These are phyloP conservation scores for Ophiocordyceps unilateralis DNA, from an alignment of 2,329 filamentous ascomycete genomes.

Conservation along the genomic window DNA sequence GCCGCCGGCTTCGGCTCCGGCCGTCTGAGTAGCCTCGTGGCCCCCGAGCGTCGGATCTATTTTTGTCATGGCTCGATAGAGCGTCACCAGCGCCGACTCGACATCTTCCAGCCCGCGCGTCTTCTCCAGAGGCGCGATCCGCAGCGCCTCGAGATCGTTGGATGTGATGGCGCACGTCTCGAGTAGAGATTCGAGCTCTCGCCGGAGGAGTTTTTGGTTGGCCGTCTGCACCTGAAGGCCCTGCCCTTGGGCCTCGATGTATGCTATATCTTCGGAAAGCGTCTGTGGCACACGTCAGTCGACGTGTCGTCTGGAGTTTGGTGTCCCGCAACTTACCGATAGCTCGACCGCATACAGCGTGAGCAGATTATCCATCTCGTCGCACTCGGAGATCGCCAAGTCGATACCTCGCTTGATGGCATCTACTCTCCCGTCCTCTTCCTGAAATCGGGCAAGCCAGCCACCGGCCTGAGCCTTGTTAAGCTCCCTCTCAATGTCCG, in stretches of 20 bases:
- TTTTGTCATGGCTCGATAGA: conserved; percentile 86
- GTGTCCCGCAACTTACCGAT: conserved; percentile 41
- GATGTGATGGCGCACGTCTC: conserved; percentile 79
- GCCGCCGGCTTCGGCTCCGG: conserved; percentile 21
- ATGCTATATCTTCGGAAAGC: conserved; percentile 85
- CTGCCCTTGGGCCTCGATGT: conserved; percentile 93
- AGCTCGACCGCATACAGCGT: conserved; percentile 92
- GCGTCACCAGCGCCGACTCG: conserved; percentile 56
- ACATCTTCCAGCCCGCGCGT: conserved; percentile 56
- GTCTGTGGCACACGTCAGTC: conserved; percentile 35
- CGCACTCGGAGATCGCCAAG: conserved; percentile 81
- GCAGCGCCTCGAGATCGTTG: conserved; percentile 55
- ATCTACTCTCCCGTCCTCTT: conserved; percentile 79
- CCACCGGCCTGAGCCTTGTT: conserved; percentile 83
- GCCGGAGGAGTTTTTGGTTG: conserved; percentile 86
- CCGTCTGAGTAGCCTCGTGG: conserved; percentile 28
- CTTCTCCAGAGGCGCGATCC: conserved; percentile 55
- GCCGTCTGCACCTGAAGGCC: conserved; percentile 93
- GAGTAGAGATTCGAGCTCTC: conserved; percentile 75
- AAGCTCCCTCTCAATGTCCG: conserved; percentile 72
- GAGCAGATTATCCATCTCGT: conserved; percentile 84
- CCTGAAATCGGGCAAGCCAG: conserved; percentile 70
- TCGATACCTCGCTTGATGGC: conserved; percentile 78
- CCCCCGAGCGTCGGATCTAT: conserved; percentile 68
- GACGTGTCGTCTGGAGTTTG: not conserved